These are phyloP conservation scores for Tillandsia fasciculata DNA, from an alignment of 176 grass and related monocot species.

Conservation along the genomic window DNA sequence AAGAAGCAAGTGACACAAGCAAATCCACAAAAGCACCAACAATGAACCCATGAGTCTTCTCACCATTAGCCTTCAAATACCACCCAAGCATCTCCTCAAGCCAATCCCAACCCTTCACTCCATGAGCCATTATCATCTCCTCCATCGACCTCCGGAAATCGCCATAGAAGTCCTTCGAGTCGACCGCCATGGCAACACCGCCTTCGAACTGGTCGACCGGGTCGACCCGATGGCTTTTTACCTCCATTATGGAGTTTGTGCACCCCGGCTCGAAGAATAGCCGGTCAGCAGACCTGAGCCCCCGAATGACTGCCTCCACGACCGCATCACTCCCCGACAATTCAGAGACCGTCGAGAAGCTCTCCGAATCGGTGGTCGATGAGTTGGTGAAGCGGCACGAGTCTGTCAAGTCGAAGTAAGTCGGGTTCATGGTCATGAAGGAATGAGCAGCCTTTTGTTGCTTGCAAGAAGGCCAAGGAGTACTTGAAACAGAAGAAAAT, in stretches of 20 bases:
- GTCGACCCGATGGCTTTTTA: neutral
- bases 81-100: slow-evolving; percentile 78
- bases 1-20: slow-evolving; percentile 35
- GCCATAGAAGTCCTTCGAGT: slow-evolving; percentile 47
- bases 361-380: slow-evolving; percentile 8
- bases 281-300: slow-evolving; percentile 27
- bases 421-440: slow-evolving; percentile 20
- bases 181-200: slow-evolving; percentile 43
- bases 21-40: slow-evolving; percentile 70
- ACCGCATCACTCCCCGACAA: neutral
- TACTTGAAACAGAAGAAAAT: slow-evolving; percentile 9
- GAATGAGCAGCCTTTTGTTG: neutral
- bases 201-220: slow-evolving; percentile 26
- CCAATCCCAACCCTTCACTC: slow-evolving; percentile 56
- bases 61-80: slow-evolving; percentile 69
- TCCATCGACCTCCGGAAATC: slow-evolving; percentile 85
- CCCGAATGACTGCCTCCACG: slow-evolving; percentile 29
- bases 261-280: slow-evolving; percentile 42
- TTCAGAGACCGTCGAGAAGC: slow-evolving; percentile 19
- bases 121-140: slow-evolving; percentile 65
- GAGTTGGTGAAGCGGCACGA: slow-evolving; percentile 10
- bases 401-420: slow-evolving; percentile 14
- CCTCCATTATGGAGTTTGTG: slow-evolving; percentile 39
- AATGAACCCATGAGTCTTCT: slow-evolving; percentile 64
- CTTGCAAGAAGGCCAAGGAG: slow-evolving; percentile 32